Conservation (phyloP, 2,329 filamentous ascomycete species). For the Aspergillus sp. region DNA sequence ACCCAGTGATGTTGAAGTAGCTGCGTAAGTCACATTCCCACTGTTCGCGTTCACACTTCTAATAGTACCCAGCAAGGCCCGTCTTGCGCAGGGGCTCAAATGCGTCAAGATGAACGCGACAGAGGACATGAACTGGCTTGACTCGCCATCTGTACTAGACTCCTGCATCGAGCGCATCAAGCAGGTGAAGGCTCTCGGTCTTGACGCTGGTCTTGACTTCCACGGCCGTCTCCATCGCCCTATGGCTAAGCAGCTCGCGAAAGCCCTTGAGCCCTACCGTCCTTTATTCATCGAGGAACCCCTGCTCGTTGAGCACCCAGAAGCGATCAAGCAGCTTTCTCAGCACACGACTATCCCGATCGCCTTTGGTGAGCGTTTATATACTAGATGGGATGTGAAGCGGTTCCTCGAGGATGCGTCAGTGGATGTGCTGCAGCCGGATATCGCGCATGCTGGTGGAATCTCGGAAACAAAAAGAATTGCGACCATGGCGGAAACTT, state of each 20-base stretch:
- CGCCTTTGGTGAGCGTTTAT: conserved; percentile 70
- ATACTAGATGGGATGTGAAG: conserved; percentile 72
- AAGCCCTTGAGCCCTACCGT: conserved; percentile 64
- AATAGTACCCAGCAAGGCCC: conserved; percentile 47
- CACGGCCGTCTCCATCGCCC: conserved; percentile 75
- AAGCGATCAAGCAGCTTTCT: conserved; percentile 64
- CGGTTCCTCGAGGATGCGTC: conserved; percentile 68
- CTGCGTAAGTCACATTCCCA: conserved; percentile 47
- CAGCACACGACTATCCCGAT: conserved; percentile 63
- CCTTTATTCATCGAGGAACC: conserved; percentile 77
- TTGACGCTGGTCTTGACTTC: conserved; percentile 76
- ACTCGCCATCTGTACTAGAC: conserved; percentile 66
- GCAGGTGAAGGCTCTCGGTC: conserved; percentile 66
- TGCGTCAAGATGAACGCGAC: conserved; percentile 77
- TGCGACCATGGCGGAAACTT: conserved; percentile 70
- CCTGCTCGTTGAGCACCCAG: conserved; percentile 67
- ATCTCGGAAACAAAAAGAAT: conserved; percentile 72
- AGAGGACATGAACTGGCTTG: conserved; percentile 74
- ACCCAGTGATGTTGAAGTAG: conserved; percentile 64
- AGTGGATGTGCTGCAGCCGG: conserved; percentile 72
- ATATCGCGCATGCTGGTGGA: conserved; percentile 70
- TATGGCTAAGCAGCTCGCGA: conserved; percentile 76
- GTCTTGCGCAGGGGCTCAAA: conserved; percentile 42
- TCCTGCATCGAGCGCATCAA: conserved; percentile 67
- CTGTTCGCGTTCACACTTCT: neutral